Percentiles rank a stretch among this genome's conserved stretches.
Evolutionary conservation across 176 grass and related monocot genomes (phyloP).

Genomic region (Thinopyrum elongatum): DNA sequence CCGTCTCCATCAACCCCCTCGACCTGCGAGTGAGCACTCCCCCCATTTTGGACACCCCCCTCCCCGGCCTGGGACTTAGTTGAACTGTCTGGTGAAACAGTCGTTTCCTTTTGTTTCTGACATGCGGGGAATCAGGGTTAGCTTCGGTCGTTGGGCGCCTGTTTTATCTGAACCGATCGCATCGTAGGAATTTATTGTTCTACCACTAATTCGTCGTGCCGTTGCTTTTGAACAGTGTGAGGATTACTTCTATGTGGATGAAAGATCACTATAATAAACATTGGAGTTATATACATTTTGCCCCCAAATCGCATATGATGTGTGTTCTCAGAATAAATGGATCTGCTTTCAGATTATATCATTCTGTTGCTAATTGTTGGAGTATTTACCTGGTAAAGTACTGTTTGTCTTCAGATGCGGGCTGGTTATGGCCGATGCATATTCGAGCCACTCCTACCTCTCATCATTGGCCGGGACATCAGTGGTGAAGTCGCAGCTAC

Average conservation of each 20-base stretch:
- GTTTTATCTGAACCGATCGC: background rate
- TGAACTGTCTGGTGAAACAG: background rate
- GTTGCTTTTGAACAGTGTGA: background rate
- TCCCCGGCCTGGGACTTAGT: background rate
- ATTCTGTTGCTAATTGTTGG: background rate
- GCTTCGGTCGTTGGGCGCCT: background rate
- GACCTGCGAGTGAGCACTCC: constrained; percentile 77
- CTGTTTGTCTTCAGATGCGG: constrained; percentile 57
- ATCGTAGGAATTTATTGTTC: background rate
- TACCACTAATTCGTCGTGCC: background rate
- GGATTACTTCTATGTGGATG: background rate
- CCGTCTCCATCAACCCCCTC: constrained; percentile 89
- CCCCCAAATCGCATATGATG: background rate
- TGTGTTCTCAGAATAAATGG: background rate
- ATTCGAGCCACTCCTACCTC: constrained; percentile 67
- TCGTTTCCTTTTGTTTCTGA: background rate
- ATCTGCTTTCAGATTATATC: background rate
- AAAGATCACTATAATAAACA: too few species aligned
- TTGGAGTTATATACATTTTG: background rate
- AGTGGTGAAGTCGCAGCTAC: constrained; percentile 92
- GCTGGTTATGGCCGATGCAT: constrained; percentile 89
- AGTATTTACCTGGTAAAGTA: constrained; percentile 4
- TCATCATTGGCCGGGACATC: constrained; percentile 90
- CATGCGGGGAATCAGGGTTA: background rate
- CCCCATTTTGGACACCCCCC: background rate